These are phyloP conservation scores for Amesomyces nigricolor DNA, from an alignment of 2,329 filamentous ascomycete genomes.

Conservation along the genomic window DNA sequence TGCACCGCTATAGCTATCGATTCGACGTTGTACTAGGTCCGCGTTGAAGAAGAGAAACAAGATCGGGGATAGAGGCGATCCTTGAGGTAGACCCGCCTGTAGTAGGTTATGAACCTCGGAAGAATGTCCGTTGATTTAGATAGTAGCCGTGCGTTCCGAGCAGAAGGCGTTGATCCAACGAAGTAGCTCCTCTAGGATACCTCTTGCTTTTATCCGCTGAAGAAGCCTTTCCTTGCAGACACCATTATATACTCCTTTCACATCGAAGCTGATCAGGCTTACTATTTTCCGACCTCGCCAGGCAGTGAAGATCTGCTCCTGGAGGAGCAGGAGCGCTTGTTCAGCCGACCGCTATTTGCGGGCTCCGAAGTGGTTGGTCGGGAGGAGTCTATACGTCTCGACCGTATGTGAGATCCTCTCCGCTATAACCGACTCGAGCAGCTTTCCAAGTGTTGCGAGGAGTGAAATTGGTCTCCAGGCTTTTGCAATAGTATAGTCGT, in stretches of 20 bases:
- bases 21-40: conserved; percentile 32
- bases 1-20: conserved; percentile 26
- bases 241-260: conserved; percentile 13
- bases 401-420: conserved; percentile 3
- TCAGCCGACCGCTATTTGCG: too few relatives aligned
- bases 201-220: not conserved
- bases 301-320: too few relatives aligned
- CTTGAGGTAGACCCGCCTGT: conserved; percentile 8
- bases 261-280: conserved; percentile 12
- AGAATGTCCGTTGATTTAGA: conserved; percentile 7
- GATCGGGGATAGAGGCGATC: conserved; percentile 11
- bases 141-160: conserved; percentile 4
- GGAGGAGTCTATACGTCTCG: too few relatives aligned
- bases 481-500: conserved; percentile 2
- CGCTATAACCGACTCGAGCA: conserved; percentile 7
- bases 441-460: conserved; percentile 1
- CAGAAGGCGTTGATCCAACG: conserved; percentile 11
- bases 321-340: too few relatives aligned
- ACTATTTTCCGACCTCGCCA: not conserved
- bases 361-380: too few relatives aligned
- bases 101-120: not conserved
- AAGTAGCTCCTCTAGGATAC: conserved; percentile 7
- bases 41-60: conserved; percentile 33
- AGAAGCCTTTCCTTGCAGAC: conserved; percentile 11
- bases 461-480: conserved; percentile 8